Percentiles rank a stretch among this genome's conserved stretches.
phyloP scores from a whole-genome alignment of 2,329 filamentous ascomycete species.

The Graphilbum ipis-grandicollis region DNA sequence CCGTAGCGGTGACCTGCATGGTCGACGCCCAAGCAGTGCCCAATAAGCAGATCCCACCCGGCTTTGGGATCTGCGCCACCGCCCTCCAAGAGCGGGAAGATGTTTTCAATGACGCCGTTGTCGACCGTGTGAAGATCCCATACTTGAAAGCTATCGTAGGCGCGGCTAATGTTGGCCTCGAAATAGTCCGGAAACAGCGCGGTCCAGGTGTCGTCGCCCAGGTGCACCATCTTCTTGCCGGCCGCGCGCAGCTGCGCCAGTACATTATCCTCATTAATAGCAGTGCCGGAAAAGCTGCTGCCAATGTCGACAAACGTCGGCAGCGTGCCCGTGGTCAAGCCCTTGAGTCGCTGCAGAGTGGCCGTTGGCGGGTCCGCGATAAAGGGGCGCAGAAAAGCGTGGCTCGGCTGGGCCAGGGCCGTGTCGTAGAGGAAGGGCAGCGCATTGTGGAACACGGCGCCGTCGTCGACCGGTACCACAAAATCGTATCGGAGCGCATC shows the following conservation, averaged over 20 bases:
- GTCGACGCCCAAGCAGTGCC: constrained; percentile 87
- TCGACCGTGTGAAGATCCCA: constrained; percentile 97
- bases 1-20: constrained; percentile 95
- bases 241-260: constrained; percentile 48
- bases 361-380: constrained; percentile 94
- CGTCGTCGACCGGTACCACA: constrained; percentile 56
- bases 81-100: constrained; percentile 59
- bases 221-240: constrained; percentile 63
- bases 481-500: constrained; percentile 96
- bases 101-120: constrained; percentile 80
- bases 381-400: constrained; percentile 83
- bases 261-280: constrained; percentile 82
- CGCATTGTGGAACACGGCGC: constrained; percentile 61
- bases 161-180: constrained; percentile 63
- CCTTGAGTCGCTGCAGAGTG: constrained; percentile 82
- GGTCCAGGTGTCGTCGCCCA: constrained; percentile 98
- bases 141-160: constrained; percentile 96
- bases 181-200: constrained; percentile 89
- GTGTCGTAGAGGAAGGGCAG: constrained; percentile 78
- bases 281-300: constrained; percentile 86
- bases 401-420: constrained; percentile 52
- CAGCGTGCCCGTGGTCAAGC: constrained; percentile 82
- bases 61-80: constrained; percentile 23
- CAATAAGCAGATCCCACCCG: constrained; percentile 89
- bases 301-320: constrained; percentile 90